Evolutionary conservation across 2,329 filamentous ascomycete genomes (phyloP), one percentile per base, ranked within the genome.

Genomic region (Ceratocystis eucalypticola): DNA sequence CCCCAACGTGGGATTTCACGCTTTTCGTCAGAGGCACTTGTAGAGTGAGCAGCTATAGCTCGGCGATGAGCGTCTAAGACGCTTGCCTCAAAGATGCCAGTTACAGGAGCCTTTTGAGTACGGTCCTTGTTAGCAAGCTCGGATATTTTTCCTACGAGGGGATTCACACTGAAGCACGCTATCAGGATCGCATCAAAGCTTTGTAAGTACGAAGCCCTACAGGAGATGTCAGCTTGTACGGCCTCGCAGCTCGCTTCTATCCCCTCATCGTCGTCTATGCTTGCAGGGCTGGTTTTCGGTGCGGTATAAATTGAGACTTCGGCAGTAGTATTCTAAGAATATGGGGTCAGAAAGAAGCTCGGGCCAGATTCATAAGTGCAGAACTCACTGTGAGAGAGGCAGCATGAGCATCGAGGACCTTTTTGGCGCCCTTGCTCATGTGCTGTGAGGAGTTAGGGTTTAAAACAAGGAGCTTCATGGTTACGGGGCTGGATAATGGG

Each of bases 51-150:
- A 22, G 55, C 6, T 70, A 68, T 12, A 74, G 69, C 28, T 81
- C 75, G 1, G 86, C 50, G 82, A 8, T 92, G 73, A 1, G 85
- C 82, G 0, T 84, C 79, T 1, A 85, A 77, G 15, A 96, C 79
- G 71, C 87, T 90, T 0, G 91, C 88, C 75, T 96, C 92, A 72
- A 96, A 94, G 66, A 97, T 96, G 5, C 93, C 92, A 0, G 84
- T 86, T 4, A 91, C 86, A 44, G 84, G 74, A 77, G 82, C 67
- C 8, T 69, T 70, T 15, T 70, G 67, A 25, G 69, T 69, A 12
- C 72, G 66, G 12, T 12, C 44, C 22, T 50, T 28, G 46, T 62
- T 50, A 28, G 64, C 66, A n/a, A 33, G 30, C 5, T 71, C 75
- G 12, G 78, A 74, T 15, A 96, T 76, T 62, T 80, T 74, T 0